Base-by-base conservation (phyloP, 2,329 filamentous ascomycete species). In the Dactylellina leptospora region DNA sequence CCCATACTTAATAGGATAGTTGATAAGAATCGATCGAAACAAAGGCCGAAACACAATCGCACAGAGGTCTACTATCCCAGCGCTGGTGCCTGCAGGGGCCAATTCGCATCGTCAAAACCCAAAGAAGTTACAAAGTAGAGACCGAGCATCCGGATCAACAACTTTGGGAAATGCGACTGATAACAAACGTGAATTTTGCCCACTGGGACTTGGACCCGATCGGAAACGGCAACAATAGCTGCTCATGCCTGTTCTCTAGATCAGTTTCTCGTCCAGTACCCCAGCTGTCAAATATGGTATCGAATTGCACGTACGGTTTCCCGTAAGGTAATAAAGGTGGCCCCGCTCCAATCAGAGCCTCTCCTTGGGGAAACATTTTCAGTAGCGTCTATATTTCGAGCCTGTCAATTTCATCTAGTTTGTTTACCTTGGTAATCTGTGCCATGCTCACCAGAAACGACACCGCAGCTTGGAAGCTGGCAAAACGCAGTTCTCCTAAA, bases 11-110 rank as follows among this genome's bases (percentile, higher is more conserved):
- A n/a, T n/a, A 28, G n/a, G 33, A n/a, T 16, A 45, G 22, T 28
- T 40, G 54, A 60, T 60, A 69, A 60, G 63, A 69, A 60, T 55
- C 40, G 55, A 60, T 69, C 54, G 62, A 60, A 54, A 69, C 54
- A 60, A 20, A 25, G 36, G 22, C 45, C 53, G 62, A 68, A 68
- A 59, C 62, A 36, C 45, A 40, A 42, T 53, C 38, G 27, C 36
- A 25, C 5, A 44, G 48, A 69, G 54, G 54, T 56, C 58, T 33
- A 36, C 33, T 30, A 51, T 53, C 62, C 40, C 53, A 59, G 45
- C 53, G 45, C 54, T 54, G 63, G 36, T 54, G 63, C 54, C 63
- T 60, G 47, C 55, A 60, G 63, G 22, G 40, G 40, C 16, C n/a
- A 13, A 23, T 33, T 20, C 54, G 11, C 18, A 50, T 40, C 42